These are phyloP conservation scores for Xylaria sp. DNA, from an alignment of 2,329 filamentous ascomycete species.

Conservation along the genomic window DNA sequence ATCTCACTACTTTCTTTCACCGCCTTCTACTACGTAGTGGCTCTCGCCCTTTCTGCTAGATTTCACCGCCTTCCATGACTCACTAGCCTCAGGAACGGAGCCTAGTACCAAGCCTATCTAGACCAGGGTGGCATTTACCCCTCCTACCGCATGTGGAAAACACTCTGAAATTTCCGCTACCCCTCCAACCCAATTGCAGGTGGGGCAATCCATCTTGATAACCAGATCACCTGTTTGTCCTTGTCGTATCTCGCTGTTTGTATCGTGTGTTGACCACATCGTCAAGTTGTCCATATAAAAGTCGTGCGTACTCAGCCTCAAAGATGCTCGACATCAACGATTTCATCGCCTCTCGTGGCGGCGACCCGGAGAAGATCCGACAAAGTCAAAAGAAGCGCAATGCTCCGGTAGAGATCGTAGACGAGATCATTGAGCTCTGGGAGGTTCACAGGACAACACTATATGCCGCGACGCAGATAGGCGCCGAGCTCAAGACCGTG, in stretches of 20 bases:
- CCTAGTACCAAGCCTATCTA: background rate
- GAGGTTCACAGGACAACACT: slow-evolving; percentile 75
- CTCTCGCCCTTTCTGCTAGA: background rate
- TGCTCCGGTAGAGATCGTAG: slow-evolving; percentile 84
- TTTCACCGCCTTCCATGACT: slow-evolving; percentile 18
- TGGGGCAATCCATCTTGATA: slow-evolving; percentile 28
- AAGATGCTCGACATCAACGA: slow-evolving; percentile 69
- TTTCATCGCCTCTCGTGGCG: slow-evolving; percentile 86
- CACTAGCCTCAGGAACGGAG: slow-evolving; percentile 19
- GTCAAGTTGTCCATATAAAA: background rate
- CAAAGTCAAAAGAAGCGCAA: slow-evolving; percentile 84
- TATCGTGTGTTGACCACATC: background rate
- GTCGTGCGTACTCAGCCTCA: background rate
- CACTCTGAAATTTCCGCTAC: slow-evolving; percentile 29
- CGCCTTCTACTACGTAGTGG: background rate
- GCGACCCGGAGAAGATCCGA: slow-evolving; percentile 89
- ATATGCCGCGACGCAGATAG: slow-evolving; percentile 85
- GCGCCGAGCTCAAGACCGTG: slow-evolving; percentile 84
- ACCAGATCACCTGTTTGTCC: background rate
- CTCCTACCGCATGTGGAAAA: slow-evolving; percentile 25
- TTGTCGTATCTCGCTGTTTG: background rate
- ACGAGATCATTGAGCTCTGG: slow-evolving; percentile 88
- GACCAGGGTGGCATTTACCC: slow-evolving; percentile 15
- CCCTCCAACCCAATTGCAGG: slow-evolving; percentile 33
- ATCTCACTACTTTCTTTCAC: too few species aligned